Conservation (phyloP, 2,329 filamentous ascomycete species). For the Cladophialophora chaetospira region DNA sequence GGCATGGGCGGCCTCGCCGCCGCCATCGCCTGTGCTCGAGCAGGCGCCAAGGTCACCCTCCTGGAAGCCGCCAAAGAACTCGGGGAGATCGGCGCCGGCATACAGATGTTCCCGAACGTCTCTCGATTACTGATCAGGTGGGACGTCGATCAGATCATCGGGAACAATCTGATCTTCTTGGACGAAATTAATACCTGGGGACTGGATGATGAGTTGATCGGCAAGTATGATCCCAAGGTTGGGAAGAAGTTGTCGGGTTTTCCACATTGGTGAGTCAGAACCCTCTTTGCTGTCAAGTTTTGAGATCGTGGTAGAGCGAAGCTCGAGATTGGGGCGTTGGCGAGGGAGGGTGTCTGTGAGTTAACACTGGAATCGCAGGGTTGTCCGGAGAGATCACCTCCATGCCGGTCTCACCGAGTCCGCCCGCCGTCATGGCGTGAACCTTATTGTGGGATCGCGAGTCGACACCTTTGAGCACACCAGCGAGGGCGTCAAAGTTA, state of each 20-base stretch:
- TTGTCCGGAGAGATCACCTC: constrained; percentile 53
- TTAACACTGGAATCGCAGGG: constrained; percentile 25
- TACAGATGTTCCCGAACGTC: constrained; percentile 46
- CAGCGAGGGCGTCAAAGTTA: constrained; percentile 19
- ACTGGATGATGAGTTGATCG: constrained; percentile 27
- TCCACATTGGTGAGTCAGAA: constrained; percentile 19
- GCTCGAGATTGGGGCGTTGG: neutral
- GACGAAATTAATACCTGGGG: constrained; percentile 44
- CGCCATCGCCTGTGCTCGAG: constrained; percentile 45
- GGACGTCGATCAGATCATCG: constrained; percentile 45
- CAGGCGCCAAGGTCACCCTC: constrained; percentile 45
- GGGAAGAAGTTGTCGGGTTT: constrained; percentile 26
- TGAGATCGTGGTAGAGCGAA: neutral
- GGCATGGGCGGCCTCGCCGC: constrained; percentile 48
- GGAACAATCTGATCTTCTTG: constrained; percentile 44
- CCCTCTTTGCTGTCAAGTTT: neutral
- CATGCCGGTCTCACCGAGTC: constrained; percentile 48
- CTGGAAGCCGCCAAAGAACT: constrained; percentile 46
- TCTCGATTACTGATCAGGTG: constrained; percentile 44
- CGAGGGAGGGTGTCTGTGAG: neutral
- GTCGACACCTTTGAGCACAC: constrained; percentile 39
- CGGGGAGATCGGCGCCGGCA: constrained; percentile 42
- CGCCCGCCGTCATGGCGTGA: constrained; percentile 43
- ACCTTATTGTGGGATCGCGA: constrained; percentile 42
- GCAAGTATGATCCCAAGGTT: constrained; percentile 18